Evolutionary conservation across 208 protist species (phyloP).

Genomic region (Novymonas esmeraldas): DNA sequence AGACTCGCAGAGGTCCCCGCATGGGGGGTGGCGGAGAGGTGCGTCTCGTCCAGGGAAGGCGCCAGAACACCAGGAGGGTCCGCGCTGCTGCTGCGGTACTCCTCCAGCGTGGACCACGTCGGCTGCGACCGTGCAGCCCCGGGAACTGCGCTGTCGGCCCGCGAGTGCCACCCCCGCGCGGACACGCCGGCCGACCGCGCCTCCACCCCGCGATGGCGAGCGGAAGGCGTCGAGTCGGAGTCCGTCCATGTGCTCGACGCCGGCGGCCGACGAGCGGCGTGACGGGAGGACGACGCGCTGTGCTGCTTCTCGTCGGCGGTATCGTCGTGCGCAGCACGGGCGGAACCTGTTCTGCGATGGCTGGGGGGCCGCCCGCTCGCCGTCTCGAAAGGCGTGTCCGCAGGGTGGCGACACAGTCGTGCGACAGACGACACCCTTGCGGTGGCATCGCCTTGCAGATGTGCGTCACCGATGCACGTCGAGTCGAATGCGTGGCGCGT

Average conservation of each 20-base stretch:
- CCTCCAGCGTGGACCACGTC: constrained; percentile 28
- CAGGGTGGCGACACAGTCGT: neutral
- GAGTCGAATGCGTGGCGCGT: too few species aligned
- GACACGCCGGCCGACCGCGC: neutral
- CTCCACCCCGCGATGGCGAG: neutral
- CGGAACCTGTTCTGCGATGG: neutral
- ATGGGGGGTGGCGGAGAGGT: neutral
- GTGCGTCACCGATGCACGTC: too few species aligned
- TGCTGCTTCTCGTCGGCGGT: constrained; percentile 8
- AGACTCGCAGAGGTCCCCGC: constrained; percentile 6
- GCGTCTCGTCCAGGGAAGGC: neutral
- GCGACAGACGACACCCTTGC: too few species aligned
- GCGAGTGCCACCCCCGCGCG: constrained; percentile 1
- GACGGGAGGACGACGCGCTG: constrained; percentile 1
- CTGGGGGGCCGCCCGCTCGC: neutral
- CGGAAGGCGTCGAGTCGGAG: neutral
- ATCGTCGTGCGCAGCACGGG: neutral
- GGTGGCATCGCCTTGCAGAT: too few species aligned
- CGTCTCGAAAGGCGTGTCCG: neutral
- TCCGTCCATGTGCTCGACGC: neutral
- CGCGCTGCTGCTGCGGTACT: constrained; percentile 18
- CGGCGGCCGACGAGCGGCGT: neutral
- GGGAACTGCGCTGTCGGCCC: neutral
- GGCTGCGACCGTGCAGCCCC: constrained; percentile 4
- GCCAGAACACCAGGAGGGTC: neutral